Percentiles rank a stretch among this genome's conserved stretches.
Evolutionary conservation across 176 grass and related monocot genomes (phyloP).

Genomic region (Paspalum notatum): DNA sequence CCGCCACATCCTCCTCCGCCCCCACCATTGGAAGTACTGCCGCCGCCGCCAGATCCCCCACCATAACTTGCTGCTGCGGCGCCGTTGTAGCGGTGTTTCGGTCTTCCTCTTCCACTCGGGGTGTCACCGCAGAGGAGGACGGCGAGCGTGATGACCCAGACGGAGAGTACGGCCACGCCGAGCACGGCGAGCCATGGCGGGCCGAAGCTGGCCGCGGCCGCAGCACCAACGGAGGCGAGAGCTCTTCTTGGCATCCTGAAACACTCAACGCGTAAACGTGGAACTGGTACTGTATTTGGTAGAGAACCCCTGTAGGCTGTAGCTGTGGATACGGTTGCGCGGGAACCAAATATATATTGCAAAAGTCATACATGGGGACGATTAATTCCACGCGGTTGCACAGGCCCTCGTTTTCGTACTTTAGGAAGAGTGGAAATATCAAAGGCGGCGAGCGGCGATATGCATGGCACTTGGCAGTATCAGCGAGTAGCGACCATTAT

Average conservation of each 20-base stretch:
- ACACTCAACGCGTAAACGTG: not conserved
- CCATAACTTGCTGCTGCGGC: not conserved
- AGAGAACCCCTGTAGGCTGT: too few species aligned
- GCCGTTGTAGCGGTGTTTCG: not conserved
- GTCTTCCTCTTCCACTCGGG: not conserved
- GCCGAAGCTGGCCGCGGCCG: not conserved
- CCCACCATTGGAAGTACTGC: too few species aligned
- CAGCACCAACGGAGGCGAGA: not conserved
- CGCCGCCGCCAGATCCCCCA: not conserved
- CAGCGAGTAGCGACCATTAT: too few species aligned
- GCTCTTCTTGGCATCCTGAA: not conserved
- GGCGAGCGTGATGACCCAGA: not conserved
- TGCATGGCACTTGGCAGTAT: too few species aligned
- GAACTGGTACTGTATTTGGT: too few species aligned
- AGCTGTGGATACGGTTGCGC: too few species aligned
- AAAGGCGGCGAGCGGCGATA: too few species aligned
- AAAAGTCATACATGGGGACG: too few species aligned
- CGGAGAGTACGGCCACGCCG: slow-evolving; percentile 5
- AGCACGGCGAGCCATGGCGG: not conserved
- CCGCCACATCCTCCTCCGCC: not conserved
- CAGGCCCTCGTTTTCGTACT: too few species aligned
- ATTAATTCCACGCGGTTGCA: too few species aligned
- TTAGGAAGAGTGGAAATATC: too few species aligned
- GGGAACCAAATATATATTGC: too few species aligned
- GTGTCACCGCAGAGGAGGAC: slow-evolving; percentile 11